Conservation (phyloP, 805 yeast species). For the Naumovozyma castellii region DNA sequence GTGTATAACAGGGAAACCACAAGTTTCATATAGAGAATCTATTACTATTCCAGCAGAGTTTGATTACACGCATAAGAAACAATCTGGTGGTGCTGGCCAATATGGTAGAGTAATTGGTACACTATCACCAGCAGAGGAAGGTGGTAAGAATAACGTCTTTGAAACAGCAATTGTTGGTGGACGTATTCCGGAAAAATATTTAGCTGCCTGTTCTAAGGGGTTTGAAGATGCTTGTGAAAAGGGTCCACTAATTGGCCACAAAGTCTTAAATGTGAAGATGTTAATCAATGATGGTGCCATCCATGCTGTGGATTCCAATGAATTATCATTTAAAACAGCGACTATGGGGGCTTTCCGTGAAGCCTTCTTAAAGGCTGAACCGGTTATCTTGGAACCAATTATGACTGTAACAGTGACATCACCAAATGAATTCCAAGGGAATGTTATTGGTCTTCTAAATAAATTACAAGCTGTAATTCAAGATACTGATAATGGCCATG, state of each 20-base stretch:
- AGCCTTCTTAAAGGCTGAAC: slow-evolving; percentile 75
- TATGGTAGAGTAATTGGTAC: slow-evolving; percentile 92
- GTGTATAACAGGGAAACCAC: slow-evolving; percentile 93
- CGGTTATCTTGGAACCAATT: slow-evolving; percentile 90
- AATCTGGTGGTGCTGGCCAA: slow-evolving; percentile 99
- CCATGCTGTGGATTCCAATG: slow-evolving; percentile 95
- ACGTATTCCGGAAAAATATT: slow-evolving; percentile 87
- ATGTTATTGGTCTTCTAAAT: slow-evolving; percentile 82
- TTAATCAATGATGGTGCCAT: slow-evolving; percentile 93
- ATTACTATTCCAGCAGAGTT: slow-evolving; percentile 62
- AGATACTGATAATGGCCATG: slow-evolving; percentile 89
- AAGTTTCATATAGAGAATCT: slow-evolving; percentile 96
- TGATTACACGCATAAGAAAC: slow-evolving; percentile 94
- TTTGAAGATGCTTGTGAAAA: slow-evolving; percentile 89
- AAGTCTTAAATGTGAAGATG: slow-evolving; percentile 88
- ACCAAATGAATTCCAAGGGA: slow-evolving; percentile 93
- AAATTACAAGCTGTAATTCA: slow-evolving; percentile 85
- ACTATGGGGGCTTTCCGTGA: slow-evolving; percentile 85
- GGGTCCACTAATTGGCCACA: slow-evolving; percentile 95
- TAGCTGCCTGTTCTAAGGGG: slow-evolving; percentile 90
- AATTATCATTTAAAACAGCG: slow-evolving; percentile 89
- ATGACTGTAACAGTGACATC: slow-evolving; percentile 91
- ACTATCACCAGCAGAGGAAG: slow-evolving; percentile 51
- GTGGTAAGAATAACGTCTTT: slow-evolving; percentile 45
- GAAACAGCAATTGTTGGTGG: slow-evolving; percentile 92